A percentile compares a stretch with the other conserved stretches of the same genome.
Evolutionary conservation across 805 yeast genomes (phyloP).

Genomic region (Candida dendrica): DNA sequence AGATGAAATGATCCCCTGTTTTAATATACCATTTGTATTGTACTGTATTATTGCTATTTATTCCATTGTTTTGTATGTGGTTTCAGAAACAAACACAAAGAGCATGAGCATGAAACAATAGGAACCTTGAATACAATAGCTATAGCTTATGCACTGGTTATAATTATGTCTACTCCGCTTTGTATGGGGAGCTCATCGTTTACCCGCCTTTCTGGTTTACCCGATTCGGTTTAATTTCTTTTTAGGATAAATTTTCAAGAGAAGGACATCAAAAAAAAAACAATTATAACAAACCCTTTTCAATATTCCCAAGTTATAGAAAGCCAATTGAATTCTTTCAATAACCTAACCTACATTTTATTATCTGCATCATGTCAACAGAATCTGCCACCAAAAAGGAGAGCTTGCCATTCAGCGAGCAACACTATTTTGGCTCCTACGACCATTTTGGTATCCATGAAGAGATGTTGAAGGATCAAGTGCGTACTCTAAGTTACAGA

Average conservation of each 20-base stretch:
- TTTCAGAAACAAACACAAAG: no score
- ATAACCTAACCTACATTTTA: no score
- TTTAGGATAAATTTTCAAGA: not conserved
- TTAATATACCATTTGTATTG: not conserved
- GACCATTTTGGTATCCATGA: slow-evolving; percentile 98
- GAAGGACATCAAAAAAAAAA: not conserved
- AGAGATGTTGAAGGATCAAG: slow-evolving; percentile 95
- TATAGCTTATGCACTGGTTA: no score
- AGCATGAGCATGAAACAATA: no score
- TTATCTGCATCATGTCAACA: slow-evolving; percentile 4
- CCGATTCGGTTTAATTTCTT: not conserved
- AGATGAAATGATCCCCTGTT: slow-evolving; percentile 4
- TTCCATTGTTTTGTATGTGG: no score
- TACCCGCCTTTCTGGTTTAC: not conserved
- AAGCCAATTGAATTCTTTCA: not conserved
- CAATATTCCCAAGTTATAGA: not conserved
- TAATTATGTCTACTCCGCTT: no score
- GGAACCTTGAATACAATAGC: no score
- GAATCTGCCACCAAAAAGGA: slow-evolving; percentile 63
- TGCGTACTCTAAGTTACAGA: slow-evolving; percentile 86
- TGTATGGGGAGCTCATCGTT: not conserved
- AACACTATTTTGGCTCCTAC: slow-evolving; percentile 91
- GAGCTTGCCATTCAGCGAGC: slow-evolving; percentile 65
- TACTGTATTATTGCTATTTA: no score
- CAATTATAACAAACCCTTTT: not conserved